These are phyloP conservation scores for Alternaria solani DNA, from an alignment of 2,329 filamentous ascomycete genomes.

Conservation along the genomic window DNA sequence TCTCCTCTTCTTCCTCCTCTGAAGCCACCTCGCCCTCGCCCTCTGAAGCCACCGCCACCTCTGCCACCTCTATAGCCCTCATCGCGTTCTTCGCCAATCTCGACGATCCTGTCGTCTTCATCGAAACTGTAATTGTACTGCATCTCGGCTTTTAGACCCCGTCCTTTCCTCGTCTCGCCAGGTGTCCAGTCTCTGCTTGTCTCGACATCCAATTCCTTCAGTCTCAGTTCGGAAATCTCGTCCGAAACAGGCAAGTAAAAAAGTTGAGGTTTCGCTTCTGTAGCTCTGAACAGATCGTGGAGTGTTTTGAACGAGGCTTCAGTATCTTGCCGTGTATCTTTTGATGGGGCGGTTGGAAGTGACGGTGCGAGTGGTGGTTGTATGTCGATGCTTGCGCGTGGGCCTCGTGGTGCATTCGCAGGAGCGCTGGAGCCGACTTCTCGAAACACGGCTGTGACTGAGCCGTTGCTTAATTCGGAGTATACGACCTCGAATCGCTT, in stretches of 20 bases:
- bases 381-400: conserved; percentile 19
- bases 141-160: conserved; percentile 37
- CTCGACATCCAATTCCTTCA: conserved; percentile 64
- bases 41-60: conserved; percentile 12
- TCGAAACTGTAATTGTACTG: conserved; percentile 56
- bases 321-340: conserved; percentile 32
- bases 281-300: conserved; percentile 68
- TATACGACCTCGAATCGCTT: conserved; percentile 47
- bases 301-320: conserved; percentile 60
- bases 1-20: conserved; percentile 10
- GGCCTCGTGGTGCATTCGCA: conserved; percentile 34
- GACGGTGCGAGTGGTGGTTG: conserved; percentile 4
- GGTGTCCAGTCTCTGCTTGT: conserved; percentile 54
- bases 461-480: conserved; percentile 25
- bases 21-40: conserved; percentile 8
- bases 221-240: conserved; percentile 69
- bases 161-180: conserved; percentile 39
- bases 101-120: conserved; percentile 54
- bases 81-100: conserved; percentile 47
- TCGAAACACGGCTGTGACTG: conserved; percentile 42
- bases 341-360: conserved; percentile 11
- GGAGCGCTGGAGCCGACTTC: conserved; percentile 42
- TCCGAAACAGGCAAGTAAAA: conserved; percentile 72
- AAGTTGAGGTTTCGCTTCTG: conserved; percentile 68
- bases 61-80: conserved; percentile 16